These are phyloP conservation scores for Osmozyma mogii DNA, from an alignment of 805 yeast species.

Conservation along the genomic window DNA sequence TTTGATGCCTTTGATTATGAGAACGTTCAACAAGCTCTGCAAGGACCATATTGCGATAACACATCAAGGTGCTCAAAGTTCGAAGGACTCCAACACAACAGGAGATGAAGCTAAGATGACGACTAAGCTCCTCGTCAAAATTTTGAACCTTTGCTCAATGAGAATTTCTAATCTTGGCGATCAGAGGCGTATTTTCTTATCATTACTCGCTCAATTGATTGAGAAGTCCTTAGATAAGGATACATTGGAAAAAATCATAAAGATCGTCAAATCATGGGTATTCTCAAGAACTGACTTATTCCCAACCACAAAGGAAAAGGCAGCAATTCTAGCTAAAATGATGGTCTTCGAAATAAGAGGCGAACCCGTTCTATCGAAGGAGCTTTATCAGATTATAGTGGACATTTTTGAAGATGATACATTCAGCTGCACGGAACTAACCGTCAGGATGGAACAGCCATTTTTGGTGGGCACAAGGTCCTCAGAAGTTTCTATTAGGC, in stretches of 20 bases:
- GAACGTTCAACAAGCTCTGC: slow-evolving; percentile 81
- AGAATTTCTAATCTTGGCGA: slow-evolving; percentile 87
- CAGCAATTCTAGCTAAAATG: slow-evolving; percentile 90
- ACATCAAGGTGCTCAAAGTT: slow-evolving; percentile 35
- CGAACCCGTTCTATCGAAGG: slow-evolving; percentile 66
- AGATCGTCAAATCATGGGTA: slow-evolving; percentile 82
- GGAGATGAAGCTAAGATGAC: slow-evolving; percentile 79
- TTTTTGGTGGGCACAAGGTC: slow-evolving; percentile 89
- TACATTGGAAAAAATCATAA: slow-evolving; percentile 65
- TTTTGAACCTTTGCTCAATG: slow-evolving; percentile 67
- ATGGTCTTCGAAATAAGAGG: slow-evolving; percentile 85
- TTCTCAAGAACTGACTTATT: slow-evolving; percentile 74
- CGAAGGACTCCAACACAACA: slow-evolving; percentile 21
- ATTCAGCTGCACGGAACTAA: slow-evolving; percentile 75
- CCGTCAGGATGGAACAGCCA: slow-evolving; percentile 94
- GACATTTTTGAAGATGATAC: slow-evolving; percentile 79
- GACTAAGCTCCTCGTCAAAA: slow-evolving; percentile 65
- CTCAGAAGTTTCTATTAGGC: slow-evolving; percentile 65
- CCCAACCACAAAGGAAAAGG: slow-evolving; percentile 94
- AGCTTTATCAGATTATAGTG: slow-evolving; percentile 78
- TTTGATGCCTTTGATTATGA: slow-evolving; percentile 67
- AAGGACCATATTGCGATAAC: slow-evolving; percentile 75
- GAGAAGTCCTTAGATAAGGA: slow-evolving; percentile 79
- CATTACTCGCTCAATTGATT: slow-evolving; percentile 79
- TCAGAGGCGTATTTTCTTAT: slow-evolving; percentile 81